Percentiles rank a stretch among this genome's conserved stretches.
These are phyloP conservation scores for Ogataea hybrid DNA, from an alignment of 1,139 yeast genomes.

Conservation along the genomic window DNA sequence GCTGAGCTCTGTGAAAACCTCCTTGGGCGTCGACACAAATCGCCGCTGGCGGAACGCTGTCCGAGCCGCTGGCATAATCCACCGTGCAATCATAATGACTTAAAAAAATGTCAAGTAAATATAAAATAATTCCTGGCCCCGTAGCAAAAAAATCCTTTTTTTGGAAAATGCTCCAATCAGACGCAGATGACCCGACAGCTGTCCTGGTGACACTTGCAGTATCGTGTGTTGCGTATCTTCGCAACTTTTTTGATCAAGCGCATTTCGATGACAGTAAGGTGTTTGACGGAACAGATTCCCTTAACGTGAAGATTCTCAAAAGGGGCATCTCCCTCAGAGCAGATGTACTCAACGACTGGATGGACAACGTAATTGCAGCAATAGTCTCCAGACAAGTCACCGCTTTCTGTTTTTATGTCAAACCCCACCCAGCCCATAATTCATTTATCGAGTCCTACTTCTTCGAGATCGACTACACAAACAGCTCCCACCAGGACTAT, in stretches of 20 bases:
- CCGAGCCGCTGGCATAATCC: slow-evolving; percentile 6
- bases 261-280: slow-evolving; percentile 44
- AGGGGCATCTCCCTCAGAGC: slow-evolving; percentile 44
- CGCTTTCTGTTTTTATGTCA: slow-evolving; percentile 39
- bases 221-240: slow-evolving; percentile 44
- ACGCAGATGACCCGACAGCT: background rate
- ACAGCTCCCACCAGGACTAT: background rate
- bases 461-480: slow-evolving; percentile 42
- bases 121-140: too few species aligned
- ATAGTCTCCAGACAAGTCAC: slow-evolving; percentile 40
- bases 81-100: slow-evolving; percentile 3
- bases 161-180: background rate
- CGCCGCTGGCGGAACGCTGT: slow-evolving; percentile 3
- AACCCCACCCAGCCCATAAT: background rate
- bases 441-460: slow-evolving; percentile 45
- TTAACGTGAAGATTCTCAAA: slow-evolving; percentile 44
- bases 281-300: slow-evolving; percentile 34
- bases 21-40: slow-evolving; percentile 31
- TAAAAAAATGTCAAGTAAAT: background rate
- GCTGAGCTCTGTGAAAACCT: slow-evolving; percentile 49
- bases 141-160: too few species aligned
- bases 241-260: slow-evolving; percentile 51
- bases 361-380: slow-evolving; percentile 48
- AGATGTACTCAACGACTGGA: slow-evolving; percentile 48
- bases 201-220: slow-evolving; percentile 3